Conservation (phyloP, 2,329 filamentous ascomycete genomes). For the Colletotrichum navitas region DNA sequence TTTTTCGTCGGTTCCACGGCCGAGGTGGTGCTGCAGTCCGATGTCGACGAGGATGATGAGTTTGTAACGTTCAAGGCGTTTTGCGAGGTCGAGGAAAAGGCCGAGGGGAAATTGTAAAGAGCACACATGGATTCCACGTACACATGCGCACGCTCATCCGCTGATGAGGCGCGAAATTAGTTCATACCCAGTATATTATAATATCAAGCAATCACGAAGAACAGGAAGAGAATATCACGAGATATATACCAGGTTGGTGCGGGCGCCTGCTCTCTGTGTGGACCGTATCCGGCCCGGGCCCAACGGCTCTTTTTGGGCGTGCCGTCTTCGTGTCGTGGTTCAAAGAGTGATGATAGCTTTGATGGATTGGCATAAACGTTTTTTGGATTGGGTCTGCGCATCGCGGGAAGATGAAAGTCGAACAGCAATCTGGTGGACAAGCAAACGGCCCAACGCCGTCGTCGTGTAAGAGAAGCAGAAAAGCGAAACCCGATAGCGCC, state of each 20-base stretch:
- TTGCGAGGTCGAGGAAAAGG: conserved; percentile 78
- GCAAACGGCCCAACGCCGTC: background rate
- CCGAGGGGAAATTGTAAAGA: conserved; percentile 48
- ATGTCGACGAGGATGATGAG: conserved; percentile 70
- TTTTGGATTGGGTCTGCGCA: too few species aligned
- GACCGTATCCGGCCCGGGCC: background rate
- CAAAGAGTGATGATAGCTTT: background rate
- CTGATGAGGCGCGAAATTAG: conserved; percentile 1
- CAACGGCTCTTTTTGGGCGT: background rate
- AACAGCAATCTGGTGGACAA: conserved; percentile 1
- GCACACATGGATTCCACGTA: background rate
- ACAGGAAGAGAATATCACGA: background rate
- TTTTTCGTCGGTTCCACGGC: conserved; percentile 92
- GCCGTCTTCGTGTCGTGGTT: background rate
- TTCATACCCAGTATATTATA: conserved; percentile 35
- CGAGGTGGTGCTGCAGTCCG: conserved; percentile 82
- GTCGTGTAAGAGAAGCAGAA: background rate
- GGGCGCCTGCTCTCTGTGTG: conserved; percentile 1
- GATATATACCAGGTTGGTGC: conserved; percentile 4
- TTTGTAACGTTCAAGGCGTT: conserved; percentile 95
- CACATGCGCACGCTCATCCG: background rate
- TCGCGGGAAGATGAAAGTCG: background rate
- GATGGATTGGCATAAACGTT: background rate
- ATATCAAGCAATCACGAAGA: background rate
- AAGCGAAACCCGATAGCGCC: background rate